A percentile compares a stretch with the other conserved stretches of the same genome.
Evolutionary conservation across 23 red algal species (phyloP).

Genomic region (Gracilariopsis chorda): DNA sequence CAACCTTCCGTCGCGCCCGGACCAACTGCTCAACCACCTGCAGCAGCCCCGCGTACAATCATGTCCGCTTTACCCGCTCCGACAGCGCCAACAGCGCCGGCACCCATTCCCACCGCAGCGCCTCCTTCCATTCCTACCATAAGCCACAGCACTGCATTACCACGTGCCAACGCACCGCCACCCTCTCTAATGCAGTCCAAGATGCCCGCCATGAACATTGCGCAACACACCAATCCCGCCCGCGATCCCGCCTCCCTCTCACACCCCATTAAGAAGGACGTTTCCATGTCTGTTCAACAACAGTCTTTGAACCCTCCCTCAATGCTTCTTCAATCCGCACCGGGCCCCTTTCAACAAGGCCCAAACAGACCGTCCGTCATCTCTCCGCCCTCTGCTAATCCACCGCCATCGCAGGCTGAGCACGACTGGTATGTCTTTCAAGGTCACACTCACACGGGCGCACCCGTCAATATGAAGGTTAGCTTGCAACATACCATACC

Average conservation of each 20-base stretch:
- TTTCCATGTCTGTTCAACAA: background rate
- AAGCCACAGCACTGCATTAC: background rate
- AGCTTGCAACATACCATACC: conserved; percentile 68
- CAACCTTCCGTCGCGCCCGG: background rate
- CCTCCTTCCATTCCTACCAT: background rate
- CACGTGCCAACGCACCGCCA: background rate
- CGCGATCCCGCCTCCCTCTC: background rate
- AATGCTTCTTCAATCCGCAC: background rate
- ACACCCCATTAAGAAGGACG: conserved; percentile 16
- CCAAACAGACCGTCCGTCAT: background rate
- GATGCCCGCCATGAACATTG: background rate
- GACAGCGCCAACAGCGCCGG: background rate
- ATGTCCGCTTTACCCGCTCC: background rate
- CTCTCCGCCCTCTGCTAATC: background rate
- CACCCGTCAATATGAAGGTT: conserved; percentile 44
- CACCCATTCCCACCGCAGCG: background rate
- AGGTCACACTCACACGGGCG: conserved; percentile 8
- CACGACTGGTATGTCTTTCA: conserved; percentile 70
- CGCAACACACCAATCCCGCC: background rate
- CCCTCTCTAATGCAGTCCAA: background rate
- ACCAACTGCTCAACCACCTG: background rate
- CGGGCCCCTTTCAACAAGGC: background rate
- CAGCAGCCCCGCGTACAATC: background rate
- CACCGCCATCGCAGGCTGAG: background rate
- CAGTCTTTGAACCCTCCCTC: background rate